Conservation (phyloP, 345 rosid species). For the Eucalyptus microcorys region DNA sequence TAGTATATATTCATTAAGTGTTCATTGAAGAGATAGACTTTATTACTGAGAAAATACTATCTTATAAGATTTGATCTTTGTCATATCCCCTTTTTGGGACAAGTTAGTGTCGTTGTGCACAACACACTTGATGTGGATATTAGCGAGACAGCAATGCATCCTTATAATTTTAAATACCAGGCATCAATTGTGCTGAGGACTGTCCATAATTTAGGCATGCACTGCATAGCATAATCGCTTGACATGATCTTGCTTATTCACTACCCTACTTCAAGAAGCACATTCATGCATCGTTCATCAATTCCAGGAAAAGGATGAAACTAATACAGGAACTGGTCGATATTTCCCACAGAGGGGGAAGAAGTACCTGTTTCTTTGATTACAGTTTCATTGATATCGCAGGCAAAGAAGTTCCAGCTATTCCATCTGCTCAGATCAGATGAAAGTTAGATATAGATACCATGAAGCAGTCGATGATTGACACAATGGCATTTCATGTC, state of each 20-base stretch:
- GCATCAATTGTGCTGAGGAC: neutral
- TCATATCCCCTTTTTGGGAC: neutral
- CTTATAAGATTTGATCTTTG: neutral
- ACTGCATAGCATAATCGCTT: neutral
- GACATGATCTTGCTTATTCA: neutral
- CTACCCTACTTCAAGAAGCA: neutral
- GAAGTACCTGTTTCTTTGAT: conserved; percentile 78
- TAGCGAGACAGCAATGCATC: neutral
- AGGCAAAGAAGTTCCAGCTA: conserved; percentile 98
- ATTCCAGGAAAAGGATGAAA: neutral
- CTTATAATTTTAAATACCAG: neutral
- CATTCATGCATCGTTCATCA: neutral
- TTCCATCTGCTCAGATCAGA: conserved; percentile 65
- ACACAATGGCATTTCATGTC: neutral
- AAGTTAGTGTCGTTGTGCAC: neutral
- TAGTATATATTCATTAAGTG: neutral
- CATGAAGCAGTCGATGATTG: neutral
- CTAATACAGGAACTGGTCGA: neutral
- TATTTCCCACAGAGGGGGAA: neutral
- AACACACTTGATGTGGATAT: neutral
- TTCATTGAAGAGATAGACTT: neutral
- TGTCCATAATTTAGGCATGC: neutral
- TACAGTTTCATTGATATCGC: conserved; percentile 69
- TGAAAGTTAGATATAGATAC: neutral
- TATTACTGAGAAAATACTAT: neutral